A percentile compares a stretch with the other conserved stretches of the same genome.
phyloP scores from a whole-genome alignment of 2,329 filamentous ascomycete species.

The Aphanocladium album region DNA sequence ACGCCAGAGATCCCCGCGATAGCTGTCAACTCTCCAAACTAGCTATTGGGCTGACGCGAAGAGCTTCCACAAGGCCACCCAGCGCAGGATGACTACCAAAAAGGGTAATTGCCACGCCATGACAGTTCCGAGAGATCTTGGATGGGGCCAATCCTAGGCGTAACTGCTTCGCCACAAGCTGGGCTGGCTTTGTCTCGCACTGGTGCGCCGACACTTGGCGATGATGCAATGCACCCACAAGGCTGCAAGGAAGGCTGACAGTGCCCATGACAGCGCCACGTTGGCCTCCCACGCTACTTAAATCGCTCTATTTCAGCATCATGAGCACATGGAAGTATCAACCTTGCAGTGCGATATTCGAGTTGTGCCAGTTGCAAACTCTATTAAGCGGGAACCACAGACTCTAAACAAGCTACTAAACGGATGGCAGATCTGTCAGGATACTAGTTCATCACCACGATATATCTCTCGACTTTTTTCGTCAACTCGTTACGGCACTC shows the following conservation, averaged over 20 bases:
- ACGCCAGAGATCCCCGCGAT: too few relatives aligned
- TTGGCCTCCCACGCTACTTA: neutral
- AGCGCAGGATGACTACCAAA: too few relatives aligned
- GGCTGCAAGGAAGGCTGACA: neutral
- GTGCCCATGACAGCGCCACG: neutral
- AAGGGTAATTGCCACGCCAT: too few relatives aligned
- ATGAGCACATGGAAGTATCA: neutral
- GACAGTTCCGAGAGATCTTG: neutral
- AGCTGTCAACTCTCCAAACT: too few relatives aligned
- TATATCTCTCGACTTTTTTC: neutral
- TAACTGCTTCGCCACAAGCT: neutral
- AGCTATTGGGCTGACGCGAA: too few relatives aligned
- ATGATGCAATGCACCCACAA: neutral
- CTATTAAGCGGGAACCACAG: neutral
- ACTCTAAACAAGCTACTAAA: neutral
- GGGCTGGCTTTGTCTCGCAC: neutral
- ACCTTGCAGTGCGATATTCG: neutral
- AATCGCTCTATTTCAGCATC: neutral
- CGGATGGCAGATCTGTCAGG: neutral
- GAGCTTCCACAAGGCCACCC: too few relatives aligned
- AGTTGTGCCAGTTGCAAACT: neutral
- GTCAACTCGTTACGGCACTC: too few relatives aligned
- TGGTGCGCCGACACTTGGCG: neutral
- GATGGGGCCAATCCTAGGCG: neutral
- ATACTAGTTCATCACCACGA: neutral